Conservation (phyloP, 495 filamentous ascomycete genomes). For the Paragyromitra xinjiangensis region DNA sequence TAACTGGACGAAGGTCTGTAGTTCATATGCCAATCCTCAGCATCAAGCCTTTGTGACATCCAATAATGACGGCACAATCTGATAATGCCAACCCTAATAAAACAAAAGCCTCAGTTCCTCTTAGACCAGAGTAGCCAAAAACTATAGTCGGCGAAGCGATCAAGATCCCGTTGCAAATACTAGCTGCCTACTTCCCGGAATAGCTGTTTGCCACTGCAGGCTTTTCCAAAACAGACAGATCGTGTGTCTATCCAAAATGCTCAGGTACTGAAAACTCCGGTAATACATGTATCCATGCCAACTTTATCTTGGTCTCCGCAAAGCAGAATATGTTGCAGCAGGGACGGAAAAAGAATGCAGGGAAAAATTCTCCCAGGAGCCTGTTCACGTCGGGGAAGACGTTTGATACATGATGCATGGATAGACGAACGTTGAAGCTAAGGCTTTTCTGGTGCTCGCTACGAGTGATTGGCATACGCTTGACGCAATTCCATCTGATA, state of each 20-base stretch:
- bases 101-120: not conserved
- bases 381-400: slow-evolving; percentile 5
- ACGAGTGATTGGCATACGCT: not conserved
- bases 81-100: not conserved
- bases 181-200: not conserved
- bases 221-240: too few relatives aligned
- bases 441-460: not conserved
- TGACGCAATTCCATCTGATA: slow-evolving; percentile 48
- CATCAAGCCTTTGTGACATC: not conserved
- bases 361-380: slow-evolving; percentile 8
- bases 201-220: not conserved
- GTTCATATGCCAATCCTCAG: not conserved
- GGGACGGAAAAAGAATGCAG: slow-evolving; percentile 1
- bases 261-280: not conserved
- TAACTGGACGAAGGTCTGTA: not conserved
- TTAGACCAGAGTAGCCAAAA: not conserved
- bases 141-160: not conserved
- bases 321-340: not conserved
- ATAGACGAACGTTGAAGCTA: not conserved
- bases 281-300: not conserved
- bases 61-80: not conserved
- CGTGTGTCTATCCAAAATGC: not conserved
- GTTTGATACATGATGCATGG: slow-evolving; percentile 13
- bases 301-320: not conserved
- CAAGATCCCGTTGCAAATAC: not conserved